Evolutionary conservation across 2,329 filamentous ascomycete genomes (phyloP), one percentile per base, ranked within the genome.

Genomic region (Aureobasidium musti): DNA sequence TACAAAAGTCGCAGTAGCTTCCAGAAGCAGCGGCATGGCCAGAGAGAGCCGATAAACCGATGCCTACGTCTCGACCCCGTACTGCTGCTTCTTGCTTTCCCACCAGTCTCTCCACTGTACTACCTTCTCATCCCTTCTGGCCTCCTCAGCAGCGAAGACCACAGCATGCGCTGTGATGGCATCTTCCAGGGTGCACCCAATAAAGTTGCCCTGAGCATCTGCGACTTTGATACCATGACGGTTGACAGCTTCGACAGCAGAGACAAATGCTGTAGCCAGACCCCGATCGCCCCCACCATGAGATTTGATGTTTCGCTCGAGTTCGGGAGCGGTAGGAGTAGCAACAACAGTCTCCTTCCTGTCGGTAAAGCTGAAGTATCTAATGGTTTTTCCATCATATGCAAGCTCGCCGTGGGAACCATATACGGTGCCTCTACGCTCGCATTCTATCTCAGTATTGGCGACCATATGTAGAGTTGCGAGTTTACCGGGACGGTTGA

Each of bases 401-500:
- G 49, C 33, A 10, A 52, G 49, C 28, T 52, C 49, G 28, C 49
- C 49, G 19, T 52, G 49, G 26, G 26, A 30, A 3, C 49, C 49
- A n/a, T 52, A 52, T 26, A 52, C n/a, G 28, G 33, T 52, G 17
- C 49, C 49, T 33, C 49, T 33, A 19, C 49, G 23, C 26, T 52
- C 49, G 49, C 49, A 52, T 23, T 52, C 49, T 26, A 33, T 52
- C 17, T 52, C 49, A 14, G 49, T 30, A 7, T 52, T 52, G 13
- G 49, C 49, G 19, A 52, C 28, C 49, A 52, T 52, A 17, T 52
- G 49, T 26, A 52, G 49, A 33, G 49, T 52, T n/a, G 49, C 49
- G 14, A 52, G 5, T 13, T 52, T 52, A 7, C 49, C 49, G 1
- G 49, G 49, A 30, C 49, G 49, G 26, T 5, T 2, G 2, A 52